Evolutionary conservation across 2,329 filamentous ascomycete species (phyloP).

Genomic region (Pseudogymnoascus sp.): DNA sequence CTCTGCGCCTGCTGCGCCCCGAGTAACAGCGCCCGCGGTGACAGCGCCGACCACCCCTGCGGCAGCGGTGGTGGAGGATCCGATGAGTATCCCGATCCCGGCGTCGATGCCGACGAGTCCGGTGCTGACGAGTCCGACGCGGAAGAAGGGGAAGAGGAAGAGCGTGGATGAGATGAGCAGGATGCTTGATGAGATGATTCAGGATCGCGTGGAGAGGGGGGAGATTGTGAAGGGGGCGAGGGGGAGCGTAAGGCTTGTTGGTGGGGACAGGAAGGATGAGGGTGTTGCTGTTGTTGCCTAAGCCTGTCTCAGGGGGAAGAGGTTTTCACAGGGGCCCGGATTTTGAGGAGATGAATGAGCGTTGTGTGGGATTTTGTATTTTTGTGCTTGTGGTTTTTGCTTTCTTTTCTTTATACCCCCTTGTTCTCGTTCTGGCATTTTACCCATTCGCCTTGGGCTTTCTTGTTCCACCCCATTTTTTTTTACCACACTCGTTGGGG

Average conservation of each 20-base stretch:
- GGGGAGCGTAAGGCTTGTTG: slow-evolving; percentile 56
- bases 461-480: slow-evolving; percentile 4
- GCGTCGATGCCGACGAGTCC: background rate
- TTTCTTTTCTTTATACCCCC: slow-evolving; percentile 10
- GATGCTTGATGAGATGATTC: slow-evolving; percentile 94
- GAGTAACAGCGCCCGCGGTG: background rate
- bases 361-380: slow-evolving; percentile 14
- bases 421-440: slow-evolving; percentile 11
- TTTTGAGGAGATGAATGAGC: slow-evolving; percentile 20
- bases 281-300: slow-evolving; percentile 18
- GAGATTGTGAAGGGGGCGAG: slow-evolving; percentile 58
- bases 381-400: background rate
- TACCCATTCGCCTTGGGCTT: slow-evolving; percentile 14
- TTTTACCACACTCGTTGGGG: background rate
- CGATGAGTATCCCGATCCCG: background rate
- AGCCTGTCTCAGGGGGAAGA: slow-evolving; percentile 14
- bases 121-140: slow-evolving; percentile 15
- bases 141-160: slow-evolving; percentile 33
- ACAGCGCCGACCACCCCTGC: background rate
- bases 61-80: background rate
- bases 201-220: slow-evolving; percentile 72
- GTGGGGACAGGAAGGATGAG: slow-evolving; percentile 30
- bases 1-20: background rate
- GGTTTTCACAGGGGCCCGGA: slow-evolving; percentile 16
- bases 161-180: slow-evolving; percentile 88